phyloP scores from a whole-genome alignment of 2,329 filamentous ascomycete genomes.

The Xylariomycetidae sp. region DNA sequence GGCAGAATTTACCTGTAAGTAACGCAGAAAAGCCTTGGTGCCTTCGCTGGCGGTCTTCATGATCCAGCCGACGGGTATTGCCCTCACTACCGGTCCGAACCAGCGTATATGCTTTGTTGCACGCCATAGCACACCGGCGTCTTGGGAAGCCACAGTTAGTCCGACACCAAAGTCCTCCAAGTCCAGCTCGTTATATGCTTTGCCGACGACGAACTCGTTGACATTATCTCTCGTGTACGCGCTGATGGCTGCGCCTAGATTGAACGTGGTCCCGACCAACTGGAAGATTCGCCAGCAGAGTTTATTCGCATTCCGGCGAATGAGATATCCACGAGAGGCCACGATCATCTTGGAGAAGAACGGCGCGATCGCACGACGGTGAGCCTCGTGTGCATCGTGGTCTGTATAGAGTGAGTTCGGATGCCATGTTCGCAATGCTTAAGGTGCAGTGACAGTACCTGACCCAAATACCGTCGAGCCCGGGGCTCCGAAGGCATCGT shows the following conservation, averaged over 20 bases:
- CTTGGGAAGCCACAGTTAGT: constrained; percentile 1
- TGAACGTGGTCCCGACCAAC: not conserved
- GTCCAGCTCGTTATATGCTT: constrained; percentile 3
- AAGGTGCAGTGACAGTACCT: too few species aligned
- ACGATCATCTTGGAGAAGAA: constrained; percentile 5
- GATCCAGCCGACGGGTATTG: too few species aligned
- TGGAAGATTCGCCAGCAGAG: constrained; percentile 2
- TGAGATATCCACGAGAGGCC: not conserved
- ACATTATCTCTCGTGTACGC: constrained; percentile 6
- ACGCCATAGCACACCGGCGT: constrained; percentile 2
- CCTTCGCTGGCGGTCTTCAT: constrained; percentile 1
- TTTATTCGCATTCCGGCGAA: not conserved
- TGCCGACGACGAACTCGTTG: constrained; percentile 3
- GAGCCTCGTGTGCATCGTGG: constrained; percentile 2
- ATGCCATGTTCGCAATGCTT: too few species aligned
- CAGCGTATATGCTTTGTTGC: constrained; percentile 4
- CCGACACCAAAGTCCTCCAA: constrained; percentile 4
- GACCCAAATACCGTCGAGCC: constrained; percentile 3
- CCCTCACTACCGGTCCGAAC: too few species aligned
- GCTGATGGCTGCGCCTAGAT: constrained; percentile 7
- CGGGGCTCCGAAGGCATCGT: constrained; percentile 7
- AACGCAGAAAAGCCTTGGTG: constrained; percentile 5
- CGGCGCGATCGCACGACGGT: constrained; percentile 1
- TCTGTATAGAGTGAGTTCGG: not conserved
- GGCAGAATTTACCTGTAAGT: constrained; percentile 5